phyloP scores from a whole-genome alignment of 257 asterid genomes.

The Forsythia viridissima region DNA sequence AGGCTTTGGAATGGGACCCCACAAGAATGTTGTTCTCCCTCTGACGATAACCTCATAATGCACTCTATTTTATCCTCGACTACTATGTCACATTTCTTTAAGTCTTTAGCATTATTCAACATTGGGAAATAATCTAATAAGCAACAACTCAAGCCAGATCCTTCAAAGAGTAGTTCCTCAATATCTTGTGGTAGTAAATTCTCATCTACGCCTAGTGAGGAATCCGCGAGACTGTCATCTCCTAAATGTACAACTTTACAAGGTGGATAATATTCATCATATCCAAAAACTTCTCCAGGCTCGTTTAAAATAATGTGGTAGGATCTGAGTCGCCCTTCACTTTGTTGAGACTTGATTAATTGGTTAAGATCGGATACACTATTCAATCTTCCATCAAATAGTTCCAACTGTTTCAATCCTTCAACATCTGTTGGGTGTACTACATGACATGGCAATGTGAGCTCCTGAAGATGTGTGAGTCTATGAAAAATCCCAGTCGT shows the following conservation, averaged over 20 bases:
- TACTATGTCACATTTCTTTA: slow-evolving; percentile 12
- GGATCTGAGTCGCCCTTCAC: slow-evolving; percentile 17
- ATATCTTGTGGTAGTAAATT: slow-evolving; percentile 23
- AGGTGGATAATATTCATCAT: slow-evolving; percentile 13
- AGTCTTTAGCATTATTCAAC: slow-evolving; percentile 15
- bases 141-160: slow-evolving; percentile 5
- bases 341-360: slow-evolving; percentile 27
- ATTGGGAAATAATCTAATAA: slow-evolving; percentile 26
- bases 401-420: slow-evolving; percentile 22
- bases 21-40: neutral
- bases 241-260: slow-evolving; percentile 11
- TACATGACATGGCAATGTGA: slow-evolving; percentile 24
- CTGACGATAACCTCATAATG: slow-evolving; percentile 14
- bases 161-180: slow-evolving; percentile 2
- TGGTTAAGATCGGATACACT: slow-evolving; percentile 19
- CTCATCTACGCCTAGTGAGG: neutral
- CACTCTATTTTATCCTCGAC: slow-evolving; percentile 16
- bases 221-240: neutral
- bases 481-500: slow-evolving; percentile 26
- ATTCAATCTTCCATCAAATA: slow-evolving; percentile 27
- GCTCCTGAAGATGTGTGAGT: slow-evolving; percentile 26
- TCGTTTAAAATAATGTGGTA: slow-evolving; percentile 28
- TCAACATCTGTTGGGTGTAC: slow-evolving; percentile 28
- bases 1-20: slow-evolving; percentile 20
- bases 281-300: slow-evolving; percentile 17